Evolutionary conservation across 139 green algal genomes (phyloP), one percentile per base, ranked within the genome.

Genomic region (Closterium sp.): DNA sequence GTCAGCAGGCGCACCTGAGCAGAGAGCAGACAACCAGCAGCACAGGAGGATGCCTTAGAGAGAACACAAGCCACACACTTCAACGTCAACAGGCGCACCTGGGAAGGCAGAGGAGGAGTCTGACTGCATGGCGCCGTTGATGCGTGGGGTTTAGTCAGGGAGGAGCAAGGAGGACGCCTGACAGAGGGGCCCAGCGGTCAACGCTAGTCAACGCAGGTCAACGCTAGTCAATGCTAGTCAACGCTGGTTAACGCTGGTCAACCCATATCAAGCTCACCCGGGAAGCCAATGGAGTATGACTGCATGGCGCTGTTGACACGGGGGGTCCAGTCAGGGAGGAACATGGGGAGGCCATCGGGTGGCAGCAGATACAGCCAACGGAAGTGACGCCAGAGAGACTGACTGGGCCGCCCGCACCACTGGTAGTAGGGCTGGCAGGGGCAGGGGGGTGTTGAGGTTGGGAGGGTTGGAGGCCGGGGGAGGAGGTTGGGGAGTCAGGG

Each of bases 351-450:
- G 28, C 88, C 88, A 21, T 90, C 88, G 1, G 38, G 10, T 9
- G 88, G 88, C 62, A 90, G 38, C n/a, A 90, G 30, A 85, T 90
- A 87, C 11, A 86, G 62, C 70, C 70, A 28, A 29, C 88, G 88
- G 28, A 90, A 90, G 62, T 90, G 38, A 30, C 62, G 30, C 88
- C 88, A 90, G n/a, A 90, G 28, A 10, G 62, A 86, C 10, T 28
- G 88, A 62, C 88, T 90, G 28, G 88, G 88, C 29, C 88, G n/a
- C 30, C 38, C 88, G 2, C 88, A 90, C 88, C 88, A 90, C 70
- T 90, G 88, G 30, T 90, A 90, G 7, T 86, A 90, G n/a, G 87
- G 87, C 87, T 90, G 29, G 10, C 17, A 9, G 28, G 70, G 28
- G 29, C 0, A 70, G 70, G 31, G 31, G 10, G 31, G 86, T 5